Base-by-base conservation (phyloP, 306 rosid species). In the Oemleria cerasiformis region DNA sequence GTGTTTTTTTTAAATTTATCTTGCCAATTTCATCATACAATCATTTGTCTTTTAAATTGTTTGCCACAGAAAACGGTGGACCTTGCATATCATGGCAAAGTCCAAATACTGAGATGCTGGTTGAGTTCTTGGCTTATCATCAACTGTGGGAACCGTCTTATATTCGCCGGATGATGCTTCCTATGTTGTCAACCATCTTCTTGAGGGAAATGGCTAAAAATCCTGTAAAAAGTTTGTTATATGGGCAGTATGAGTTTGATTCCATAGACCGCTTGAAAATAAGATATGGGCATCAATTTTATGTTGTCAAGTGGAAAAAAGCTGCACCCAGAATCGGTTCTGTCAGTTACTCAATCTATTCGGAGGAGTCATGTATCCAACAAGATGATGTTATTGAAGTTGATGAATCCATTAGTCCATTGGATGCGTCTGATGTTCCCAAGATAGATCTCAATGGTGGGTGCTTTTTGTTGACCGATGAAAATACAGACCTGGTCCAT, bases 161-260 rank as follows among this genome's bases (percentile, higher is more conserved):
- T 72, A 42, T 84, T 73, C 88, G 90, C 40, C 83, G 66, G 78
- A 83, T 48, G 76, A 76, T 94, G 77, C 82, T 91, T 78, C 95
- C 96, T 34, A 86, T 94, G 90, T 68, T 94, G 78, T 94, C 99
- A 43, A 91, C 96, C 65, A 83, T 89, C 65, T 85, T 83, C 60
- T 77, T 94, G 73, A 86, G 98, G 81, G 95, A 86, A 65, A 83
- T 49, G 86, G 81, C 86, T 40, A 39, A 63, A 68, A 53, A 62
- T 65, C 72, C 78, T 0, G 39, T 39, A 11, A 80, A 83, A 58
- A 63, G 58, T 75, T 71, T 87, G 80, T 77, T 94, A 38, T 73
- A 83, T 78, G 95, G 82, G 62, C 93, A 91, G 54, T 91, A 83
- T 65, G 91, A 87, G 66, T 89, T 91, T 65, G 86, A 85, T 74